A percentile compares a stretch with the other conserved stretches of the same genome.
phyloP scores from a whole-genome alignment of 2,329 filamentous ascomycete species.

The Berkeleyomyces rouxiae region DNA sequence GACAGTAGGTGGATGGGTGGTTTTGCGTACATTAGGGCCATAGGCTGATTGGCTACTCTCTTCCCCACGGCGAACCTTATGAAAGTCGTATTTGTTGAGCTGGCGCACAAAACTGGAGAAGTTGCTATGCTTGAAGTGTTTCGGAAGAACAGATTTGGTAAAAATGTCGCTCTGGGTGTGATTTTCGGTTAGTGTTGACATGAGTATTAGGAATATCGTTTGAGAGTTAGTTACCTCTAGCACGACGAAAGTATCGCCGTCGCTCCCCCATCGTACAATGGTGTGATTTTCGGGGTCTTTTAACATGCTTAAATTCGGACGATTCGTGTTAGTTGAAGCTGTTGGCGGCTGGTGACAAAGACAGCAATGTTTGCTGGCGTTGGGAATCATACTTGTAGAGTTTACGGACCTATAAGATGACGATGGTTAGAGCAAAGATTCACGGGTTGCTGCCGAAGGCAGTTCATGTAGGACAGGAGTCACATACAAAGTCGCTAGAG shows the following conservation, averaged over 20 bases:
- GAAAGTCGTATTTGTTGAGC: slow-evolving; percentile 94
- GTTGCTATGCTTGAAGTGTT: slow-evolving; percentile 98
- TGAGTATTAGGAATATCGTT: neutral
- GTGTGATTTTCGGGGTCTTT: slow-evolving; percentile 85
- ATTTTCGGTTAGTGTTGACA: neutral
- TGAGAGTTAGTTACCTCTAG: slow-evolving; percentile 52
- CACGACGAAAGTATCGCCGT: slow-evolving; percentile 91
- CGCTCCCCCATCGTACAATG: slow-evolving; percentile 89
- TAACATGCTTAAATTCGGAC: slow-evolving; percentile 53
- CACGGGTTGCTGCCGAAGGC: neutral
- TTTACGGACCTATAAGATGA: slow-evolving; percentile 63
- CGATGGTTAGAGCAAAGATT: slow-evolving; percentile 9
- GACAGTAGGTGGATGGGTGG: neutral
- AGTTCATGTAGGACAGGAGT: neutral
- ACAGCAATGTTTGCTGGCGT: slow-evolving; percentile 20
- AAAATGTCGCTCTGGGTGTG: slow-evolving; percentile 77
- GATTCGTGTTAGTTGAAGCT: slow-evolving; percentile 19
- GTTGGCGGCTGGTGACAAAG: slow-evolving; percentile 6
- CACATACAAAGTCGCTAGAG: slow-evolving; percentile 87
- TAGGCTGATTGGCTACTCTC: slow-evolving; percentile 36
- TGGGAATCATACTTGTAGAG: slow-evolving; percentile 63
- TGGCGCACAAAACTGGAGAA: slow-evolving; percentile 94
- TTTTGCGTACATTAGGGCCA: slow-evolving; percentile 49
- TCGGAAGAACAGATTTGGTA: slow-evolving; percentile 88
- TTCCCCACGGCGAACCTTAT: slow-evolving; percentile 60